Evolutionary conservation across 352 stramenopile species (phyloP), one percentile per base, ranked within the genome.

Genomic region (Globisporangium alternatum): DNA sequence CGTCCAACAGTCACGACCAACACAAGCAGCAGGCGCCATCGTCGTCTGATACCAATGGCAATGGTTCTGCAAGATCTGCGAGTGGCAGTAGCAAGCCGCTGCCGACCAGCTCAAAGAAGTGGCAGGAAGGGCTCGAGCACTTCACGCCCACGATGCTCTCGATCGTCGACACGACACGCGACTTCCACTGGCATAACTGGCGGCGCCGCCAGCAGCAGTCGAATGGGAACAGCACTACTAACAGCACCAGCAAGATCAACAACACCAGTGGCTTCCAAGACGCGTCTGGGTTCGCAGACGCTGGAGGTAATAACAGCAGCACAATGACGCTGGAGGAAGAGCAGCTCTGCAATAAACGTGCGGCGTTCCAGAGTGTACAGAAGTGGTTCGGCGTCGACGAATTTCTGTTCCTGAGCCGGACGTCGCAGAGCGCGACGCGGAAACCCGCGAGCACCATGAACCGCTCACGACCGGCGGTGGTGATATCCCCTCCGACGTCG

Each of bases 101-200:
- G 12, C 33, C 33, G 33, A 39, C 33, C n/a, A 60, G 25, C 39
- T 35, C 39, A 49, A 67, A 63, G 48, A 77, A 79, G 64, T 93
- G 83, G 83, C 74, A 81, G 52, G 62, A 78, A 60, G 81, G 81
- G 19, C 71, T 83, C 37, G 81, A 90, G 60, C 86, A 94, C 60
- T 94, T 92, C 28, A 94, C 86, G 9, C 86, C 86, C 6, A 87
- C 86, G 62, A 90, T 94, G 79, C 74, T 91, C 43, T 74, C 76
- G 17, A 76, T 94, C 19, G 82, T 77, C 2, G 81, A 94, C 37
- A 45, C 67, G 0, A 60, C 25, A 13, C 55, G 79, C 5, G 85
- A 91, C 56, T 80, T 87, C 33, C 49, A 67, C 2, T 85, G 71
- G 77, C 44, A 56, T 28, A 56, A 43, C 19, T 56, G 51, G 51